Evolutionary conservation across 2,329 filamentous ascomycete species (phyloP), one percentile per base, ranked within the genome.

Genomic region (Aspergillus fijiensis): DNA sequence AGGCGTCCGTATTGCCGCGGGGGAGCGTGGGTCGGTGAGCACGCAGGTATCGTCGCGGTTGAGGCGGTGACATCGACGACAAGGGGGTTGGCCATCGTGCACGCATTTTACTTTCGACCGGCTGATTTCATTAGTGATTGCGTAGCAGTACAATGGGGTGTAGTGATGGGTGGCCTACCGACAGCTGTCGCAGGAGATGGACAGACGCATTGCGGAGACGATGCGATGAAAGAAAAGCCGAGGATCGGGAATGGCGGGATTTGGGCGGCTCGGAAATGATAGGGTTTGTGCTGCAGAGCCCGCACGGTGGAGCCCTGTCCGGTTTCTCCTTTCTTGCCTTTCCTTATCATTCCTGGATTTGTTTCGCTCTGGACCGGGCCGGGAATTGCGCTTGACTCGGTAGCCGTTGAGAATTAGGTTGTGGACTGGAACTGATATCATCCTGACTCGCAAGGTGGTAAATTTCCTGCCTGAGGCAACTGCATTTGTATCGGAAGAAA

Each of bases 31-130:
- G 48, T 75, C 72, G 21, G 73, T 73, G 21, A 76, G 62, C 14
- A 58, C 48, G 55, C 73, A 76, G n/a, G 49, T 56, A 9, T 58
- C 57, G 12, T 56, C 57, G 10, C 57, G 61, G 33, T 70, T 69
- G 35, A 61, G 53, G 31, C 69, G 69, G 52, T 69, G 63, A 35
- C 73, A 76, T 42, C 73, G 70, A 31, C 65, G 72, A 62, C 73
- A 76, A 6, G 73, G 73, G 2, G 73, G 68, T 4, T 65, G 68
- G 19, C 73, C 73, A 23, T 73, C 69, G 65, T 76, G 73, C 4
- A 73, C 55, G 45, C 73, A 76, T 56, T 75, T 76, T 51, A 76
- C 73, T 55, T 76, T 76, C 25, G 73, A 72, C 62, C 70, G 68
- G 14, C 72, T 75, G 25, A 3, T 35, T 9, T 16, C 21, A 29